phyloP scores from a whole-genome alignment of 2,329 filamentous ascomycete genomes.

The Ceratocystis colombiana region DNA sequence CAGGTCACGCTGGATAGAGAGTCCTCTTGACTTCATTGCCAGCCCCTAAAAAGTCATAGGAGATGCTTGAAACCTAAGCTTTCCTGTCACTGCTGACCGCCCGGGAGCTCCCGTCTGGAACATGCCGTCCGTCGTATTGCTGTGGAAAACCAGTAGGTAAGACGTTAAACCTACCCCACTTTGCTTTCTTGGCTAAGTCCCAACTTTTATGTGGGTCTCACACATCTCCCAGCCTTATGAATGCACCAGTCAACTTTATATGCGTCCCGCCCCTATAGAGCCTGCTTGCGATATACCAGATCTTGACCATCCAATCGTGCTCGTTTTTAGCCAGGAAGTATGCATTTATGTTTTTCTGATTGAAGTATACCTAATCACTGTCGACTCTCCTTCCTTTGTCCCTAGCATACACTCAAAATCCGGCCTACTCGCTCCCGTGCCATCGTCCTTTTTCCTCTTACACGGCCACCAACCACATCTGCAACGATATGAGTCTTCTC shows the following conservation, averaged over 20 bases:
- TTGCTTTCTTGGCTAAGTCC: neutral
- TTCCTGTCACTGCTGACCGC: no score
- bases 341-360: neutral
- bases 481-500: constrained; percentile 48
- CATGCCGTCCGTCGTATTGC: no score
- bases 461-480: neutral
- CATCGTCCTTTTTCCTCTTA: neutral
- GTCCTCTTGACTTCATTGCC: no score
- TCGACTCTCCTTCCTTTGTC: neutral
- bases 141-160: no score
- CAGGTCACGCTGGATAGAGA: no score
- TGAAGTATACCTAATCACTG: neutral
- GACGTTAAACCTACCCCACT: no score
- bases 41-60: no score
- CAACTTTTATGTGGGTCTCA: neutral
- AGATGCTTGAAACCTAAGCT: no score
- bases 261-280: neutral
- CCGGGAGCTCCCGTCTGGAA: no score
- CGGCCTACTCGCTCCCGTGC: neutral
- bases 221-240: constrained; percentile 10
- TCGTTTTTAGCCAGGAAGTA: neutral
- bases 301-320: neutral
- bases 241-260: constrained; percentile 11
- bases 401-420: neutral
- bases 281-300: neutral